Evolutionary conservation across 192 early-diverging fungal genomes (phyloP).

Genomic region (Powellomyces hirtus): DNA sequence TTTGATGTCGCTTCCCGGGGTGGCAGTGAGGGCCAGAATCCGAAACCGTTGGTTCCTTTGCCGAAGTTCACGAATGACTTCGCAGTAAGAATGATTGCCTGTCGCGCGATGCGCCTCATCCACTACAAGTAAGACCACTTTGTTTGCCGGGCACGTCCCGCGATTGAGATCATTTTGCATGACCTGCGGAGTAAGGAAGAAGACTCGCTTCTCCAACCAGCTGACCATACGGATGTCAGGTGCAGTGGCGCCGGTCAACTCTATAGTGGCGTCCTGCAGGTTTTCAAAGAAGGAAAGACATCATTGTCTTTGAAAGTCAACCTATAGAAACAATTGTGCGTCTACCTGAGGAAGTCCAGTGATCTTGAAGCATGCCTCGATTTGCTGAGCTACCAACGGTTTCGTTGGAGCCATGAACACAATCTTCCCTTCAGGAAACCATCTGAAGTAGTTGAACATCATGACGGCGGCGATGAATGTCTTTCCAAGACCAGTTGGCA

Average conservation of each 20-base stretch:
- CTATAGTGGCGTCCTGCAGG: slow-evolving; percentile 45
- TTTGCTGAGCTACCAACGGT: slow-evolving; percentile 89
- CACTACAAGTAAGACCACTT: slow-evolving; percentile 72
- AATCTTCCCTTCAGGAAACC: slow-evolving; percentile 84
- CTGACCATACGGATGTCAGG: slow-evolving; percentile 48
- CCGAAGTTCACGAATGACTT: slow-evolving; percentile 62
- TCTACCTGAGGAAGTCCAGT: slow-evolving; percentile 66
- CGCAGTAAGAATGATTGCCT: slow-evolving; percentile 79
- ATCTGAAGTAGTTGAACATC: slow-evolving; percentile 82
- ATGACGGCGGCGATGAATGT: slow-evolving; percentile 94
- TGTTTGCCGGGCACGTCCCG: slow-evolving; percentile 62
- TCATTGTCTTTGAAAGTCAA: no score
- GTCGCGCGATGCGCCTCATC: slow-evolving; percentile 91
- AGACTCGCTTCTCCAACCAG: slow-evolving; percentile 71
- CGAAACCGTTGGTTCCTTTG: slow-evolving; percentile 56
- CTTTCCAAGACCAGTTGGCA: slow-evolving; percentile 84
- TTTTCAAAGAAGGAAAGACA: background rate
- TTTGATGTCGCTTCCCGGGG: slow-evolving; percentile 70
- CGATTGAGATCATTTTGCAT: slow-evolving; percentile 79
- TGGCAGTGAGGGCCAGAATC: slow-evolving; percentile 83
- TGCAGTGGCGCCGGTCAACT: slow-evolving; percentile 65
- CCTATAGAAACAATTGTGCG: no score
- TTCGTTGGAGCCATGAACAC: slow-evolving; percentile 92
- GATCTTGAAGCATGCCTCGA: slow-evolving; percentile 80
- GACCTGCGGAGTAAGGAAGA: slow-evolving; percentile 87